phyloP scores from a whole-genome alignment of 805 yeast genomes.

The Candida wancherniae region DNA sequence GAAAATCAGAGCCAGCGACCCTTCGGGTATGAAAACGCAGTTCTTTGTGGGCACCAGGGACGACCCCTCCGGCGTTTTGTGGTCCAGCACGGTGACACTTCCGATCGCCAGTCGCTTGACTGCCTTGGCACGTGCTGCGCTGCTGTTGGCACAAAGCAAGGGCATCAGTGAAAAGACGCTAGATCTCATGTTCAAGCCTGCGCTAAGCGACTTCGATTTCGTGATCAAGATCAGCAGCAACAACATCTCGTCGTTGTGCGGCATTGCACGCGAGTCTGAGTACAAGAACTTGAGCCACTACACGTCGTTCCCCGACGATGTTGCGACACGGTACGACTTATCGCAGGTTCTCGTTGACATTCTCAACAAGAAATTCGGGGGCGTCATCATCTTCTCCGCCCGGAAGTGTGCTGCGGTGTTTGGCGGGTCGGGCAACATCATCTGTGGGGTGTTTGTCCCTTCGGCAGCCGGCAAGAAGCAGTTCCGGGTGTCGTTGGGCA shows the following conservation, averaged over 20 bases:
- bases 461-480: constrained; percentile 52
- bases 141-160: constrained; percentile 45
- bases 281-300: constrained; percentile 58
- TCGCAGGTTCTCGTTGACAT: constrained; percentile 56
- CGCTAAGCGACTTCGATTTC: constrained; percentile 79
- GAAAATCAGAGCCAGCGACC: constrained; percentile 71
- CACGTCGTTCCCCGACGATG: constrained; percentile 41
- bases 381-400: constrained; percentile 65
- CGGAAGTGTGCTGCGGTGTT: constrained; percentile 50
- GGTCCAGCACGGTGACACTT: constrained; percentile 60
- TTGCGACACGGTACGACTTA: constrained; percentile 55
- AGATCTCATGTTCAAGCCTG: constrained; percentile 69
- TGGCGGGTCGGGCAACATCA: constrained; percentile 54
- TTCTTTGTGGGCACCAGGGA: constrained; percentile 77
- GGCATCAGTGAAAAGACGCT: constrained; percentile 39
- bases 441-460: constrained; percentile 82
- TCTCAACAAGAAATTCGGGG: constrained; percentile 57
- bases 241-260: constrained; percentile 45
- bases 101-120: constrained; percentile 88
- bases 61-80: constrained; percentile 81
- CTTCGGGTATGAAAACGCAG: constrained; percentile 73
- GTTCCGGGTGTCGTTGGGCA: constrained; percentile 77
- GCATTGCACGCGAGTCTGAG: constrained; percentile 48
- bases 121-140: constrained; percentile 75
- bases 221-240: constrained; percentile 54